Base-by-base conservation (phyloP, 2,329 filamentous ascomycete genomes). In the Scedosporium apiospermum region DNA sequence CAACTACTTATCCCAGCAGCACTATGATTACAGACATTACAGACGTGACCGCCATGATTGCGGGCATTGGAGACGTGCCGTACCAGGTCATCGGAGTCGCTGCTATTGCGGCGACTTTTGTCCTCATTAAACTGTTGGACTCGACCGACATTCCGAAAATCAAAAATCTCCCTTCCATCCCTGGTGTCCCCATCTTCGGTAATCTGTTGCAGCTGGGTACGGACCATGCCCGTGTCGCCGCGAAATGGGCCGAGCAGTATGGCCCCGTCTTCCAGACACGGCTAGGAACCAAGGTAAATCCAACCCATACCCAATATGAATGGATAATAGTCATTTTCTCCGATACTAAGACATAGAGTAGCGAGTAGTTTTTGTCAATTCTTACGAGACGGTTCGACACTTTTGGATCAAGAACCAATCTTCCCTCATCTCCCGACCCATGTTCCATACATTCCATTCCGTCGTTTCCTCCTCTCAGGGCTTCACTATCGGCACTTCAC, bases 321-420 rank as follows among this genome's bases (percentile, higher is more conserved):
- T 26, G 12, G 18, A 14, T 14, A 55, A 30, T 55, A 12, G 14
- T 55, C 7, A 14, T 26, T 51, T 59, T 23, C 21, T 34, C 44
- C 60, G 21, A 58, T 57, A 18, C 58, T 64, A 6, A 69, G 57
- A 42, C 18, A 84, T 84, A 1, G 88, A 86, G 63, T 79, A 80
- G 73, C 82, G 88, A 64, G 87, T 93, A 64, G 79, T 93, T 38
- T 91, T 91, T 69, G 89, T 88, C 65, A 93, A 93, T 68, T 87
- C 84, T 1, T 93, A 91, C 68, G 87, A 90, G 21, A 83, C 88
- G 0, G 88, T 93, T 41, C 85, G 83, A 62, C 80, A 88, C 66
- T 78, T 93, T 23, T 93, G 89, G 87, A 88, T 92, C 71, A 88
- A 85, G 9, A 87, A 93, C 68, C 89, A 92, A 68, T 90, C 89